phyloP scores from a whole-genome alignment of 257 asterid genomes.

The Nicotiana benthamiana region DNA sequence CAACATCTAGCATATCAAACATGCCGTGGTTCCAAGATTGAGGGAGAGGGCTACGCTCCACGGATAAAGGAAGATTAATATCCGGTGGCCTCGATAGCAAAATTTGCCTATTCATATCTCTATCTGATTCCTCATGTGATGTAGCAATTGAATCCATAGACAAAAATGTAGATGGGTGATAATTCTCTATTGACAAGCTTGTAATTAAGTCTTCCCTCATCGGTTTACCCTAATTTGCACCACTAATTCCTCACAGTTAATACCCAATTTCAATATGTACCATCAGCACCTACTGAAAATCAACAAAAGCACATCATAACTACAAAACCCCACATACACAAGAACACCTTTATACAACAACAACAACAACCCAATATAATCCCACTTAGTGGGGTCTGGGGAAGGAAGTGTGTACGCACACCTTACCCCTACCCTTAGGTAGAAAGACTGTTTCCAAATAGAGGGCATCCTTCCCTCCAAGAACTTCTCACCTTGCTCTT shows the following conservation, averaged over 20 bases:
- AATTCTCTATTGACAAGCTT: conserved; percentile 53
- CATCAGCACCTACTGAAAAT: neutral
- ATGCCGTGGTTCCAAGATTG: conserved; percentile 48
- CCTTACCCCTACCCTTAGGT: too few species aligned
- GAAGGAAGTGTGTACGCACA: too few species aligned
- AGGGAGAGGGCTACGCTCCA: conserved; percentile 55
- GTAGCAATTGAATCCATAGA: conserved; percentile 71
- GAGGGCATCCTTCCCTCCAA: too few species aligned
- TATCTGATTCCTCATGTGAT: conserved; percentile 48
- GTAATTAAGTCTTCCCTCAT: conserved; percentile 52
- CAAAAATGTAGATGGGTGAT: conserved; percentile 56
- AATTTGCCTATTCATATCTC: conserved; percentile 47
- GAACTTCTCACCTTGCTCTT: too few species aligned
- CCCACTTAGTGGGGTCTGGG: too few species aligned
- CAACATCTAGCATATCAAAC: conserved; percentile 61
- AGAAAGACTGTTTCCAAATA: too few species aligned
- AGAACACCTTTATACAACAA: neutral
- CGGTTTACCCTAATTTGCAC: conserved; percentile 41
- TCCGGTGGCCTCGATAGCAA: conserved; percentile 54
- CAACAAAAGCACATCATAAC: conserved; percentile 2
- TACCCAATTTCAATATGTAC: neutral
- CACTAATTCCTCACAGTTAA: neutral
- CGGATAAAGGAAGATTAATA: conserved; percentile 59
- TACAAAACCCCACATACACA: neutral
- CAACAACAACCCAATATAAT: too few species aligned